These are phyloP conservation scores for Scutellospora calospora DNA, from an alignment of 371 early-diverging fungal genomes.

Conservation along the genomic window DNA sequence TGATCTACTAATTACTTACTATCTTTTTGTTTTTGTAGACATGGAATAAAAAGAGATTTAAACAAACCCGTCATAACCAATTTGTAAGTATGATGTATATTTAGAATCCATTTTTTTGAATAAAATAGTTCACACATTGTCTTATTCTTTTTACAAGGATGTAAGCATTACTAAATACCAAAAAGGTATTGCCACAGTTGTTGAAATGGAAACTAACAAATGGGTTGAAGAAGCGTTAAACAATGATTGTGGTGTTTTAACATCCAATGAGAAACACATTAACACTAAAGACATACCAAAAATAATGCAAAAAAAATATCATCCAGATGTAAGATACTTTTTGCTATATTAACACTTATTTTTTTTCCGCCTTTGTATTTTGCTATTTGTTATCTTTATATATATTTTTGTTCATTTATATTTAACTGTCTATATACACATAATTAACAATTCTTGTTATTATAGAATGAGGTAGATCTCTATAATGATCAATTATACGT, in stretches of 20 bases:
- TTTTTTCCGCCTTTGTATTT: neutral
- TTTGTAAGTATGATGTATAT: slow-evolving; percentile 35
- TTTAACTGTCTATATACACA: slow-evolving; percentile 21
- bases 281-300: slow-evolving; percentile 10
- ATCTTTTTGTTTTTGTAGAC: slow-evolving; percentile 25
- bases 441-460: slow-evolving; percentile 20
- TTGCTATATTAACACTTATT: slow-evolving; percentile 13
- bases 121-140: neutral
- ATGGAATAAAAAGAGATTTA: slow-evolving; percentile 31
- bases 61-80: slow-evolving; percentile 23
- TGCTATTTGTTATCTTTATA: slow-evolving; percentile 15
- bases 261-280: slow-evolving; percentile 20
- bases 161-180: slow-evolving; percentile 39
- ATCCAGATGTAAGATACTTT: slow-evolving; percentile 26
- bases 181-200: slow-evolving; percentile 42
- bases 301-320: neutral
- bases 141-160: slow-evolving; percentile 35
- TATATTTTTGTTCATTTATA: slow-evolving; percentile 23
- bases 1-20: slow-evolving; percentile 26
- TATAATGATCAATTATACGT: slow-evolving; percentile 26
- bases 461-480: slow-evolving; percentile 22
- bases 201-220: slow-evolving; percentile 29
- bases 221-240: slow-evolving; percentile 40
- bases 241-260: slow-evolving; percentile 13
- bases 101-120: neutral